Conservation (phyloP, 2,329 filamentous ascomycete genomes). For the Paraconiothyrium sp. region DNA sequence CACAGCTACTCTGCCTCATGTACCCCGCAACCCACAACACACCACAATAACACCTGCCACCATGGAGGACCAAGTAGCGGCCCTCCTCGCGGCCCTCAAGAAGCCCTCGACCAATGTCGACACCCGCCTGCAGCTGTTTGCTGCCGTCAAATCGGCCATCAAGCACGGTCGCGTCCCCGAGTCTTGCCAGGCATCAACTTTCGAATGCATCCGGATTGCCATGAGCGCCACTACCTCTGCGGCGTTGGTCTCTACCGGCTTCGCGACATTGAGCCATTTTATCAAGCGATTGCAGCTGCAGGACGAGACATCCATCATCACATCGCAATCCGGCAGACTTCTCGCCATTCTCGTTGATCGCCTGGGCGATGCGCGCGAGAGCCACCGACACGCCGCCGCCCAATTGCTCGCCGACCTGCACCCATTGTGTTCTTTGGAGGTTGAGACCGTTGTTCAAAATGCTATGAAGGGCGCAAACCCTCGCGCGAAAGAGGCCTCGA, state of each 20-base stretch:
- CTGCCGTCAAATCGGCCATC: constrained; percentile 83
- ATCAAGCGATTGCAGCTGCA: constrained; percentile 87
- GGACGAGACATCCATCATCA: constrained; percentile 76
- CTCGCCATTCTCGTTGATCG: constrained; percentile 82
- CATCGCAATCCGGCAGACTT: constrained; percentile 74
- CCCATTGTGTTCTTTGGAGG: constrained; percentile 72
- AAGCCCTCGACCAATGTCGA: constrained; percentile 74
- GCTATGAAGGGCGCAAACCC: constrained; percentile 83
- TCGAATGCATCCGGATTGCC: constrained; percentile 81
- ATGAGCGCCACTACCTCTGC: constrained; percentile 79
- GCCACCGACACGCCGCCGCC: constrained; percentile 76
- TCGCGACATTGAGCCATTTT: constrained; percentile 87
- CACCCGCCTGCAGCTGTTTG: constrained; percentile 75
- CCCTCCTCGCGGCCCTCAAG: constrained; percentile 64
- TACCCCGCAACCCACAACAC: constrained; percentile 29
- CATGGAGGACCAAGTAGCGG: constrained; percentile 67
- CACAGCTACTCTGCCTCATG: constrained; percentile 23
- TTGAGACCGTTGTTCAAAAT: constrained; percentile 79
- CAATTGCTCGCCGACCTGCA: constrained; percentile 83
- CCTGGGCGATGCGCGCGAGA: constrained; percentile 88
- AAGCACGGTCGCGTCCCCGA: constrained; percentile 93
- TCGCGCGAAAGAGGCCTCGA: constrained; percentile 82
- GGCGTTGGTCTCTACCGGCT: constrained; percentile 78
- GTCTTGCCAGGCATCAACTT: constrained; percentile 73
- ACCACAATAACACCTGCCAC: constrained; percentile 32